Base-by-base conservation (phyloP, 257 asterid species). In the Solanum pennellii region DNA sequence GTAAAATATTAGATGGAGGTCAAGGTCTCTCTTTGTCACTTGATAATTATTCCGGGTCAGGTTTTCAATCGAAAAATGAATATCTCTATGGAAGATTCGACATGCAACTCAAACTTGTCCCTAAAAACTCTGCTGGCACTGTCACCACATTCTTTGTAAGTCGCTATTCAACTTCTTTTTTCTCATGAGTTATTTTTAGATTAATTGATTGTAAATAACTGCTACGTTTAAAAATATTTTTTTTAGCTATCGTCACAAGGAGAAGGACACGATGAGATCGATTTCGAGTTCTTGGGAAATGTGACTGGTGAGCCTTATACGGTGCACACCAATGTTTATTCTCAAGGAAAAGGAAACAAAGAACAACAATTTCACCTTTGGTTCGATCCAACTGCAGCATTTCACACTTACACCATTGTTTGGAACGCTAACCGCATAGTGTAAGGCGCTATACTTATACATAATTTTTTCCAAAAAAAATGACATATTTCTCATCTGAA, bases 301-400 rank as follows among this genome's bases (percentile, higher is more conserved):
- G 71, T 86, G 3, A 83, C 94, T 2, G 94, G 95, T 1, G 86
- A 89, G 88, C 97, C 97, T 0, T 94, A 94, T 35, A 94, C 97
- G 0, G 87, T 94, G 18, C 97, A 94, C 37, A 94, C 97, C 2
- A 94, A 93, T 66, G 86, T 94, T 0, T 94, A 85, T 29, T 45
- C 88, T 10, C 89, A 91, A 71, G 97, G 97, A 6, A 88, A 88
- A 23, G 95, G 95, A 20, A 87, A 85, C 65, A 87, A 89, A 69
- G 97, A 94, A 18, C 97, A 94, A 7, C 97, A 93, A n/a, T 93
- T 94, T 89, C 93, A 89, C 9, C 94, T 93, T 11, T 94, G 97
- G 97, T 94, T 92, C 86, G 92, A 94, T 31, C 97, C 97, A 1
- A 89, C 95, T 4, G 37, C 74, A 1, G 94, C 92, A 5, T 94